A percentile compares a stretch with the other conserved stretches of the same genome.
These are phyloP conservation scores for Calonectria multiphialidica DNA, from an alignment of 2,329 filamentous ascomycete genomes.

Conservation along the genomic window DNA sequence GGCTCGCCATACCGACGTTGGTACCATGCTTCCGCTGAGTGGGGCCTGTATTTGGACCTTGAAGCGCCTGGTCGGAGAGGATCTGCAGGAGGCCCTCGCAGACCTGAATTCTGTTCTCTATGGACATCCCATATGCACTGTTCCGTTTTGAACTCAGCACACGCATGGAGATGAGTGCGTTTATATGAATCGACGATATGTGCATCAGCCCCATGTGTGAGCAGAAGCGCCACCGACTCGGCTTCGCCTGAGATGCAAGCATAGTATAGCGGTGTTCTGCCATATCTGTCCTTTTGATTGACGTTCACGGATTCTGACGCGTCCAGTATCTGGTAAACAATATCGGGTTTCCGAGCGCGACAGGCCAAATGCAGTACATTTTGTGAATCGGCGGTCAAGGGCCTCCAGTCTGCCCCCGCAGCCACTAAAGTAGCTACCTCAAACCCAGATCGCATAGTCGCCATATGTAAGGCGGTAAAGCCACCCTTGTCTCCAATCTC, in stretches of 20 bases:
- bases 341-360: conserved; percentile 25
- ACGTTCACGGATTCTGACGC: not conserved
- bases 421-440: conserved; percentile 18
- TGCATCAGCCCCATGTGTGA: conserved; percentile 22
- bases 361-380: conserved; percentile 36
- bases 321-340: conserved; percentile 27
- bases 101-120: not conserved
- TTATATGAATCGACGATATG: not conserved
- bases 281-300: conserved; percentile 28
- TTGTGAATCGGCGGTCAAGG: conserved; percentile 28
- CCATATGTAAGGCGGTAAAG: conserved; percentile 31
- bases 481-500: conserved; percentile 28
- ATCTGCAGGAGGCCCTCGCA: conserved; percentile 6
- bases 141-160: conserved; percentile 24
- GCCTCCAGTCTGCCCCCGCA: conserved; percentile 14
- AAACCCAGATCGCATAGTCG: conserved; percentile 26
- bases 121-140: conserved; percentile 26
- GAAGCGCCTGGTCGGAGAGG: conserved; percentile 8
- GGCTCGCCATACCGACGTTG: not conserved
- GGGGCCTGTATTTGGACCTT: rapidly evolving
- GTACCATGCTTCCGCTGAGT: not conserved
- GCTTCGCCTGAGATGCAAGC: conserved; percentile 35
- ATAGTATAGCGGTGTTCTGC: conserved; percentile 35
- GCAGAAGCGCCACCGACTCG: conserved; percentile 30
- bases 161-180: conserved; percentile 32